Conservation (phyloP, 371 early-diverging fungal species). For the Syncephalastrum contaminatum region DNA sequence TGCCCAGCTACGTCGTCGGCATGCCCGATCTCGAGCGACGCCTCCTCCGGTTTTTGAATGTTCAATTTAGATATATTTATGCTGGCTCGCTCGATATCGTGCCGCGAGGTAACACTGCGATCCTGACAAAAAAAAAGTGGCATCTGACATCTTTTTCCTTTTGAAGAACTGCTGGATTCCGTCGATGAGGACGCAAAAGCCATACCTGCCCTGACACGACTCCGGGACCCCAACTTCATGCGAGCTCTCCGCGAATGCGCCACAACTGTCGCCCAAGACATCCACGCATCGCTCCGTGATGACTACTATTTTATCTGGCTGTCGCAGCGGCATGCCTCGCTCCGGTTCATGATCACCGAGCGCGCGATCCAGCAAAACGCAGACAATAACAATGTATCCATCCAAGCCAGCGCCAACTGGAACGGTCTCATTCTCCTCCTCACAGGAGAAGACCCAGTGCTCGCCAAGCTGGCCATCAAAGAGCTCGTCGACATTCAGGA, state of each 20-base stretch:
- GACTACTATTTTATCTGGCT: conserved; percentile 39
- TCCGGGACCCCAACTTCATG: conserved; percentile 41
- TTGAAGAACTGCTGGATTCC: neutral
- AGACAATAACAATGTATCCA: conserved; percentile 36
- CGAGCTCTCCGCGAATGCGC: conserved; percentile 39
- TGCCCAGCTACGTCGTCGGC: conserved; percentile 18
- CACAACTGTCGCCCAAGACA: conserved; percentile 29
- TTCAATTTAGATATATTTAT: conserved; percentile 38
- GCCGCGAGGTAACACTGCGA: conserved; percentile 6
- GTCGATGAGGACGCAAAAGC: conserved; percentile 11
- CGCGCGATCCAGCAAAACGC: conserved; percentile 33
- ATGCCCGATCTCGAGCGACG: conserved; percentile 18
- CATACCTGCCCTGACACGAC: conserved; percentile 24
- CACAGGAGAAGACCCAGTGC: conserved; percentile 21
- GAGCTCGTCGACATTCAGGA: conserved; percentile 48
- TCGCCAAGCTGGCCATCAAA: conserved; percentile 40
- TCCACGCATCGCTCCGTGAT: neutral
- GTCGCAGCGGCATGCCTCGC: conserved; percentile 33
- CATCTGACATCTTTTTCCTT: neutral
- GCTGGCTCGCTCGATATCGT: conserved; percentile 29
- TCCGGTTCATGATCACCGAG: conserved; percentile 38
- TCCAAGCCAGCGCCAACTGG: conserved; percentile 36
- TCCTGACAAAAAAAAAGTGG: too few species aligned
- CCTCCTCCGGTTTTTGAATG: conserved; percentile 33
- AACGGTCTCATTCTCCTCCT: conserved; percentile 42